Percentiles rank a stretch among this genome's conserved stretches.
Evolutionary conservation across 352 stramenopile genomes (phyloP).

Genomic region (Thraustotheca clavata): DNA sequence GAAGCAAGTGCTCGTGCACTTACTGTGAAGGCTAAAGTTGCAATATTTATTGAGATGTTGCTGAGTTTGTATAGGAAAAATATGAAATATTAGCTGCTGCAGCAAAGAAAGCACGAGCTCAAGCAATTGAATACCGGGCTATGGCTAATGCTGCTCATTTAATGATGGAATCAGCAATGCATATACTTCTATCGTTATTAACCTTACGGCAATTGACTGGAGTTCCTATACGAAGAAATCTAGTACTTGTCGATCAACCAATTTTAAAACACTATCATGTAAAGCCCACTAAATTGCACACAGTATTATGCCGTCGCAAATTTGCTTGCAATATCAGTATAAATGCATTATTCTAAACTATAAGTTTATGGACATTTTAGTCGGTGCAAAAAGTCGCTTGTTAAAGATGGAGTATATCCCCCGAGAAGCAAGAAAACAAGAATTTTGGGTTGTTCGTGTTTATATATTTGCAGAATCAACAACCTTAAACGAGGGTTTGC

Average conservation of each 20-base stretch:
- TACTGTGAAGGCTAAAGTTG: constrained; percentile 26
- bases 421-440: not conserved
- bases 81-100: constrained; percentile 28
- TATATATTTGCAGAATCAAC: constrained; percentile 8
- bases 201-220: not conserved
- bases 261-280: not conserved
- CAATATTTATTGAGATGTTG: constrained; percentile 13
- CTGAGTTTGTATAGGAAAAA: constrained; percentile 23
- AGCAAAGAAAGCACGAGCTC: constrained; percentile 20
- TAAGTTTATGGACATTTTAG: not conserved
- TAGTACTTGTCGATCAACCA: not conserved
- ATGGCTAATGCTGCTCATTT: constrained; percentile 11
- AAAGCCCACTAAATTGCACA: not conserved
- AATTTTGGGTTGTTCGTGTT: constrained; percentile 1
- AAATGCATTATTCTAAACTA: not conserved
- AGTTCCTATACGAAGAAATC: constrained; percentile 1
- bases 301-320: not conserved
- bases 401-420: constrained; percentile 2
- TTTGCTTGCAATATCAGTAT: constrained; percentile 18
- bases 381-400: not conserved
- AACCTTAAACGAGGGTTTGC: not conserved
- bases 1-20: constrained; percentile 39
- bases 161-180: constrained; percentile 2
- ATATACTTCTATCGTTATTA: not conserved
- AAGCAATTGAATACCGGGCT: constrained; percentile 23